These are phyloP conservation scores for Cytospora chrysosperma DNA, from an alignment of 2,329 filamentous ascomycete genomes.

Conservation along the genomic window DNA sequence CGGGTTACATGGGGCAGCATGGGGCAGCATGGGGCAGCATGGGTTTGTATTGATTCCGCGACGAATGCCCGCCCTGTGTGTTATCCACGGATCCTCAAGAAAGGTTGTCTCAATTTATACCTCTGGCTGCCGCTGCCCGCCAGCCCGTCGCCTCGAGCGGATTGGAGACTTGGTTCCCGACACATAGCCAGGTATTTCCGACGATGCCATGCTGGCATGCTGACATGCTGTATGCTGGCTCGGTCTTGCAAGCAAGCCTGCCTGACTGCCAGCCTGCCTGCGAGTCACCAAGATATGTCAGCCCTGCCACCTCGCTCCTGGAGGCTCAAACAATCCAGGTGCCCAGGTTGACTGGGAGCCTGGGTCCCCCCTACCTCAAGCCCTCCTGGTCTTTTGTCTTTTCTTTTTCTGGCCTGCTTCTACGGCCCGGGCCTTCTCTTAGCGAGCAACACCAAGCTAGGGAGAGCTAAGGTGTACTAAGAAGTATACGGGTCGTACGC, in stretches of 20 bases:
- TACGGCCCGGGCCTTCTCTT: background rate
- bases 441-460: background rate
- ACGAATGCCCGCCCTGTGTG: too few species aligned
- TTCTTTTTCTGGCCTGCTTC: background rate
- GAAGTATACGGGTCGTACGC: background rate
- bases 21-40: too few species aligned
- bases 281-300: background rate
- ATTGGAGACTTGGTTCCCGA: background rate
- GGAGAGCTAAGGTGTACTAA: background rate
- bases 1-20: too few species aligned
- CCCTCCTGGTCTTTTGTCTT: background rate
- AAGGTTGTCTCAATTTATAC: background rate
- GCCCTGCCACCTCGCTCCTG: background rate
- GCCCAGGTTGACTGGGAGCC: too few species aligned
- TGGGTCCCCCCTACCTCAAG: too few species aligned
- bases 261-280: too few species aligned
- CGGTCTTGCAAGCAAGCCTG: background rate
- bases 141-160: background rate
- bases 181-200: background rate
- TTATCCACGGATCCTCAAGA: background rate
- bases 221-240: background rate
- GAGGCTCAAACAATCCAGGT: too few species aligned
- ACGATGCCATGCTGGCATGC: background rate
- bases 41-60: too few species aligned
- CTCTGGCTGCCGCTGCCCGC: background rate